A percentile compares a stretch with the other conserved stretches of the same genome.
Conservation (phyloP, 352 stramenopile species). For the Globisporangium emineosum region DNA sequence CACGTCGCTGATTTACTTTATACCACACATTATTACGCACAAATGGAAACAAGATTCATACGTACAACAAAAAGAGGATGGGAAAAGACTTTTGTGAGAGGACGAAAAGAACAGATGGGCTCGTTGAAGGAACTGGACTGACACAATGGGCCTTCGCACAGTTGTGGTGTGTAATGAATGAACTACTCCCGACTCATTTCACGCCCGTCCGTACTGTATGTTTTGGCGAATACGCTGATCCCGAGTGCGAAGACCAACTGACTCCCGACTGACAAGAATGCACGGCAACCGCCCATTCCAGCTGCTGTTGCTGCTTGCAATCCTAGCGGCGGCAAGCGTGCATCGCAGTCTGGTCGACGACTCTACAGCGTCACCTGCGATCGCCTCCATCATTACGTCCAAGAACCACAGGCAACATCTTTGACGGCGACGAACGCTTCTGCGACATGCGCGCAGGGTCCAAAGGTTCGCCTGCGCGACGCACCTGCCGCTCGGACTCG, state of each 20-base stretch:
- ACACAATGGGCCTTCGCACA: not conserved
- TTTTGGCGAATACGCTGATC: not conserved
- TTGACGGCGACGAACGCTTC: not conserved
- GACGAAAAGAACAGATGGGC: not conserved
- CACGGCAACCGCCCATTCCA: not conserved
- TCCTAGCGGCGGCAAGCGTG: not conserved
- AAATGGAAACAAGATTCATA: not conserved
- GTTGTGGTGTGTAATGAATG: not conserved
- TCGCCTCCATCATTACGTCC: too few species aligned
- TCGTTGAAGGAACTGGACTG: not conserved
- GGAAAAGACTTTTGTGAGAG: not conserved
- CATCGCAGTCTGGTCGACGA: too few species aligned
- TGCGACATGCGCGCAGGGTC: not conserved
- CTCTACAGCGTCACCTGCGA: too few species aligned
- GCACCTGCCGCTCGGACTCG: slow-evolving; percentile 5
- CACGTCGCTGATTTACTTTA: not conserved
- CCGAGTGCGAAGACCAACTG: not conserved
- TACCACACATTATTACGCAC: not conserved
- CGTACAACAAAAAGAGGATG: too few species aligned
- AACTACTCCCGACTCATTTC: not conserved
- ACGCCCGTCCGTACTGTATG: not conserved
- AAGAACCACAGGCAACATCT: not conserved
- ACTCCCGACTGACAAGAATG: not conserved
- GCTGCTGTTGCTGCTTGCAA: not conserved
- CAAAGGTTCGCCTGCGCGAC: slow-evolving; percentile 11